Evolutionary conservation across 2,329 filamentous ascomycete genomes (phyloP), one percentile per base, ranked within the genome.

Genomic region (Leptographium wingfieldii): DNA sequence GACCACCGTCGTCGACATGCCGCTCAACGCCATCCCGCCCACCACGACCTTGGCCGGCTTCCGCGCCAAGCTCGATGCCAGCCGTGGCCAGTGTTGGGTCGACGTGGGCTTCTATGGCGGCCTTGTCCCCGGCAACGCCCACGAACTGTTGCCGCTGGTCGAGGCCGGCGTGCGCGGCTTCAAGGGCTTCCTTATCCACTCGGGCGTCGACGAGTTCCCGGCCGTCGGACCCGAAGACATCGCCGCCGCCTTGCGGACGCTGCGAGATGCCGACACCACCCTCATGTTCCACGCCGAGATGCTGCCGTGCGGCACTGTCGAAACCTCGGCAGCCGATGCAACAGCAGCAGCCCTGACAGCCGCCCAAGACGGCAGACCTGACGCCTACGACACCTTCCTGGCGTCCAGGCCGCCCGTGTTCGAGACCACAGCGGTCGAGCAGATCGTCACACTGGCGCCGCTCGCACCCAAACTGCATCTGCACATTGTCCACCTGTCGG

Each of bases 281-380:
- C 84, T 97, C 67, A 97, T 99, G 92, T 99, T 99, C 76, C 94
- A 99, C 70, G 94, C 94, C 60, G 94, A 99, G 73, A 97, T 96
- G 91, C 86, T 95, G 14, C 91, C 92, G n/a, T 89, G 55, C 38
- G 40, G 55, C 25, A 55, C 16, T 6, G 29, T 31, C 19, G 52
- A 35, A 2, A 22, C 6, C 2, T 31, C 31, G 3, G 52, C 31
- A 7, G 52, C 38, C 38, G 48, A 51, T 2, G 22, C 11, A 11
- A 25, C 25, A 14, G 12, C 43, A 10, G 48, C 11, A 10, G 46
- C 46, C n/a, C n/a, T 27, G n/a, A 3, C 6, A 7, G n/a, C 46
- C 4, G 46, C 46, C 46, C 7, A 22, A 5, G 19, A 80, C 33
- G 90, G 90, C 19, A 83, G 87, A 12, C 76, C 92, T 31, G 86